phyloP scores from a whole-genome alignment of 2,329 filamentous ascomycete species.

The Fusarium denticulatum region DNA sequence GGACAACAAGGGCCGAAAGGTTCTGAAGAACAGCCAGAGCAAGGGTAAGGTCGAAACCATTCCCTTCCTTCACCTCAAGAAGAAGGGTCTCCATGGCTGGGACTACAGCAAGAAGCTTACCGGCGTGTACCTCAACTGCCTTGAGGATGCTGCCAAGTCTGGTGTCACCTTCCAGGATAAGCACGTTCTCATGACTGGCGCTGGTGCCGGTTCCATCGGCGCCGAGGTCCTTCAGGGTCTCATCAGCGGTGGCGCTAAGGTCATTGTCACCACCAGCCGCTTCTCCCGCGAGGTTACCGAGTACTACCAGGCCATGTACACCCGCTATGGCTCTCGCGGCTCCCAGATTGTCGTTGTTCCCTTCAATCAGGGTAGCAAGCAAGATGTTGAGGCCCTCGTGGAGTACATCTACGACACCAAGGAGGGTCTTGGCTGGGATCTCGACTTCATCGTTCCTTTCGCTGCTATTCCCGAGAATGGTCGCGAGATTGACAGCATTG shows the following conservation, averaged over 20 bases:
- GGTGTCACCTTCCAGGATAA: conserved; percentile 95
- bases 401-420: conserved; percentile 98
- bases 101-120: conserved; percentile 99
- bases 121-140: conserved; percentile 87
- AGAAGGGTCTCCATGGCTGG: conserved; percentile 93
- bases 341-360: conserved; percentile 98
- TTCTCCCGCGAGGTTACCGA: conserved; percentile 98
- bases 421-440: conserved; percentile 96
- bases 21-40: conserved; percentile 62
- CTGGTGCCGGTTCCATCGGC: conserved; percentile 96
- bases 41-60: conserved; percentile 98
- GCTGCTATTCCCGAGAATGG: conserved; percentile 98
- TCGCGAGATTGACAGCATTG: conserved; percentile 94
- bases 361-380: conserved; percentile 99
- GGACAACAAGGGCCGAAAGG: conserved; percentile 76
- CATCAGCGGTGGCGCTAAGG: conserved; percentile 95
- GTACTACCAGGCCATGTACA: conserved; percentile 99
- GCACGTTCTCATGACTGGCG: conserved; percentile 97
- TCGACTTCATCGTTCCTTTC: conserved; percentile 95
- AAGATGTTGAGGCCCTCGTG: conserved; percentile 92
- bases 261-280: conserved; percentile 94
- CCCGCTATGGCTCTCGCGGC: conserved; percentile 89
- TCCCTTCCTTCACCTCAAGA: conserved; percentile 96
- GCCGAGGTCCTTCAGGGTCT: conserved; percentile 96
- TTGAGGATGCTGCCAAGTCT: conserved; percentile 86